Evolutionary conservation across 2,329 filamentous ascomycete genomes (phyloP).

Genomic region (Pyricularia sp.): DNA sequence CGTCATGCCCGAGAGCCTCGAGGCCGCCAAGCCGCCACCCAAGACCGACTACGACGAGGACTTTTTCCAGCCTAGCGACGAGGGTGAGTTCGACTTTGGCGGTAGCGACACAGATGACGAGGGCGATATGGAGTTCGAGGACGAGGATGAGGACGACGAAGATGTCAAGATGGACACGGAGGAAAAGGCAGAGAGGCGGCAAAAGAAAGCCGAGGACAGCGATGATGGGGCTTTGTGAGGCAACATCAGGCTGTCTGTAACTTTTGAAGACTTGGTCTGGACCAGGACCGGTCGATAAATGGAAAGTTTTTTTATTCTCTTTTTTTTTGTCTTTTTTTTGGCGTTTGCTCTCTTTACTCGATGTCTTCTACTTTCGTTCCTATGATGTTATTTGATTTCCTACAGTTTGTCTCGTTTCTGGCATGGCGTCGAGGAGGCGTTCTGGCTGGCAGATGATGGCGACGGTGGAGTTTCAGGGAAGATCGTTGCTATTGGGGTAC

Average conservation of each 20-base stretch:
- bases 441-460: not conserved
- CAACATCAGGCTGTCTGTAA: not conserved
- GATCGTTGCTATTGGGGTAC: not conserved
- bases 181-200: conserved; percentile 1
- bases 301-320: not conserved
- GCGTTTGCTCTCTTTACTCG: not conserved
- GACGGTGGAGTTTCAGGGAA: not conserved
- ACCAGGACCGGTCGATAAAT: not conserved
- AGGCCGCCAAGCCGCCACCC: conserved; percentile 52
- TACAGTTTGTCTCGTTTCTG: not conserved
- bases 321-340: not conserved
- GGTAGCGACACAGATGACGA: conserved; percentile 58
- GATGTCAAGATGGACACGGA: conserved; percentile 34
- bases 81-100: conserved; percentile 64
- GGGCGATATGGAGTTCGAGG: conserved; percentile 47
- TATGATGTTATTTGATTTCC: not conserved
- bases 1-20: conserved; percentile 68
- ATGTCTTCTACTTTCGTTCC: not conserved
- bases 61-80: conserved; percentile 72
- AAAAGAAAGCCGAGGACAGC: not conserved
- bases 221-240: not conserved
- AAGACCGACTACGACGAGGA: conserved; percentile 64
- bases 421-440: not conserved
- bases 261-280: not conserved
- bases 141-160: conserved; percentile 47